Evolutionary conservation across 2,329 filamentous ascomycete species (phyloP), one percentile per base, ranked within the genome.

Genomic region (Truncatella angustata): DNA sequence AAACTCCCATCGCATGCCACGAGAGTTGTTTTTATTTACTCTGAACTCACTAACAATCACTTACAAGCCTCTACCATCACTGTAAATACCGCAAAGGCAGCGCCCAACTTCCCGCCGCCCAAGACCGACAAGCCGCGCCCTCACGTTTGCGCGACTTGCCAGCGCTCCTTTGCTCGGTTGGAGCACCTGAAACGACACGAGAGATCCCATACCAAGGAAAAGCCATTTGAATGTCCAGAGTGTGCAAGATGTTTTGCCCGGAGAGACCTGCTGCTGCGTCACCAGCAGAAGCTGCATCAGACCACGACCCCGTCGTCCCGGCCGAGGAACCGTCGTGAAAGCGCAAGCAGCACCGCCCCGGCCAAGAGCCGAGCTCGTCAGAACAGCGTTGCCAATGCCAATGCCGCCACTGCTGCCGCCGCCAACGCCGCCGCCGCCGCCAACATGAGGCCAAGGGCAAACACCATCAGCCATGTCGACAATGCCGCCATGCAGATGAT

Each of bases 261-360:
- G 55, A 85, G 94, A 59, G 94, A 99, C 71, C 74, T 99, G 60
- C 80, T 99, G 51, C 77, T 99, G 59, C 85, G 94, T 54, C 94
- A 99, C 73, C 94, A 99, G 79, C 94, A 99, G 78, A 99, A 99
- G 78, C 82, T 99, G 44, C 94, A 99, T 69, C 91, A 96, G 79
- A 91, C 91, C 23, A 90, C 90, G 11, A 91, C 91, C 0, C 89
- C 94, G 5, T 91, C 91, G 5, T 87, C 91, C 42, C 85, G 92
- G 55, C 91, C 92, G 42, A 85, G 92, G 62, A 92, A 91, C 61
- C 88, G 93, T 59, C 84, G 94, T 58, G 94, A 97, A 73, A 97
- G 94, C 70, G 88, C 88, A 55, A 90, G 88, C 50, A 83, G 87
- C 55, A 84, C 86, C 7, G 78, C 81, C 5, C 81, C 83, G 12